Conservation (phyloP, 495 filamentous ascomycete genomes). For the Penicillium manginii region DNA sequence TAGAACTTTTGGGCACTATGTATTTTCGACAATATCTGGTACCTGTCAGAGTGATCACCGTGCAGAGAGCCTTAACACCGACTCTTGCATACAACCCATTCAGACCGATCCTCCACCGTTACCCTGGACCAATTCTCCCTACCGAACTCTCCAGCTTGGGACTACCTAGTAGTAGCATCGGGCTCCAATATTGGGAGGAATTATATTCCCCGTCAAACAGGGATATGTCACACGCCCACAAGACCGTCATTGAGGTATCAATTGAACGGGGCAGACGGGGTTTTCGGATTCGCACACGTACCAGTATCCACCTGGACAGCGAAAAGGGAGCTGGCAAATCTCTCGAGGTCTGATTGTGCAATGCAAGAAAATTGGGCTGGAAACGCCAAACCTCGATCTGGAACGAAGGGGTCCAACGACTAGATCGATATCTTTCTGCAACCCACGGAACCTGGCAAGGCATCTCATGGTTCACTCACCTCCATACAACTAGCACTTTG, state of each 20-base stretch:
- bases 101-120: no score
- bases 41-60: no score
- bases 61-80: no score
- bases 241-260: conserved; percentile 15
- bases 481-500: no score
- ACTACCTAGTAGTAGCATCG: no score
- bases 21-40: no score
- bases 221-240: conserved; percentile 20
- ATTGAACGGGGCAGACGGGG: conserved; percentile 4
- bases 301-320: conserved; percentile 3
- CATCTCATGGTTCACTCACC: no score
- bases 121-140: no score
- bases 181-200: no score
- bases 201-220: conserved; percentile 9
- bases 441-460: neutral
- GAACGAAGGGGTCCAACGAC: conserved; percentile 4
- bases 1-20: no score
- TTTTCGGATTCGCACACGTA: conserved; percentile 15
- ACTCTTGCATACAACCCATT: no score
- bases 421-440: conserved; percentile 2
- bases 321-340: conserved; percentile 5
- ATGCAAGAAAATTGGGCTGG: conserved; percentile 8
- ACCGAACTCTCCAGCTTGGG: no score
- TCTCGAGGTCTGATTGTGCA: conserved; percentile 10
- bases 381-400: neutral